phyloP scores from a whole-genome alignment of 2,329 filamentous ascomycete species.

The Aureobasidium lini region DNA sequence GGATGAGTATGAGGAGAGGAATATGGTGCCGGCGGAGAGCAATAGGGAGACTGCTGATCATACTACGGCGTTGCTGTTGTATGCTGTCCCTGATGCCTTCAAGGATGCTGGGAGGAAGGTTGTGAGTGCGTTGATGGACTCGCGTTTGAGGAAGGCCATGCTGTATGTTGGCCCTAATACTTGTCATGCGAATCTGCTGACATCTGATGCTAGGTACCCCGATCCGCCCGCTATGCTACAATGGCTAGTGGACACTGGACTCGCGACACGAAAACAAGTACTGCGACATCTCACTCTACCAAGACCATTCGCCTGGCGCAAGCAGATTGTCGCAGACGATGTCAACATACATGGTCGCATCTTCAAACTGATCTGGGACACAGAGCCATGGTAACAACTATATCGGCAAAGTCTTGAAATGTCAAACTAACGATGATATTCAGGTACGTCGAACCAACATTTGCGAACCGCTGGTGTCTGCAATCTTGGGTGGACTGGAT shows the following conservation, averaged over 20 bases:
- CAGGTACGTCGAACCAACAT: slow-evolving; percentile 44
- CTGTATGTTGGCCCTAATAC: slow-evolving; percentile 37
- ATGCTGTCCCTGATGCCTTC: slow-evolving; percentile 42
- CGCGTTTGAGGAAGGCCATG: slow-evolving; percentile 58
- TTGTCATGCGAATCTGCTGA: slow-evolving; percentile 19
- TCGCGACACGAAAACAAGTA: slow-evolving; percentile 48
- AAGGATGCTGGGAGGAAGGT: slow-evolving; percentile 44
- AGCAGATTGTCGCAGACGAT: slow-evolving; percentile 34
- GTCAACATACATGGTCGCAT: slow-evolving; percentile 49
- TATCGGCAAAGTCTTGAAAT: too few species aligned
- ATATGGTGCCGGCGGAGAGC: slow-evolving; percentile 44
- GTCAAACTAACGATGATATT: background rate
- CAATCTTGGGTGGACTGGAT: slow-evolving; percentile 43
- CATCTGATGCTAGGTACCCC: slow-evolving; percentile 23
- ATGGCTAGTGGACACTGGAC: slow-evolving; percentile 37
- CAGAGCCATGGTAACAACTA: slow-evolving; percentile 54
- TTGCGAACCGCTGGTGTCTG: slow-evolving; percentile 57
- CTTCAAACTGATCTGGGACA: slow-evolving; percentile 46
- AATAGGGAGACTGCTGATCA: slow-evolving; percentile 45
- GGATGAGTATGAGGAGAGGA: slow-evolving; percentile 48
- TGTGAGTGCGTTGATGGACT: slow-evolving; percentile 55
- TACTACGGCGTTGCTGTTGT: slow-evolving; percentile 55
- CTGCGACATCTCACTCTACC: slow-evolving; percentile 56
- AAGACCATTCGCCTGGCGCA: slow-evolving; percentile 38
- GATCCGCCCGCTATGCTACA: slow-evolving; percentile 29